phyloP scores from a whole-genome alignment of 2,329 filamentous ascomycete species.

The Helminthosporium solani region DNA sequence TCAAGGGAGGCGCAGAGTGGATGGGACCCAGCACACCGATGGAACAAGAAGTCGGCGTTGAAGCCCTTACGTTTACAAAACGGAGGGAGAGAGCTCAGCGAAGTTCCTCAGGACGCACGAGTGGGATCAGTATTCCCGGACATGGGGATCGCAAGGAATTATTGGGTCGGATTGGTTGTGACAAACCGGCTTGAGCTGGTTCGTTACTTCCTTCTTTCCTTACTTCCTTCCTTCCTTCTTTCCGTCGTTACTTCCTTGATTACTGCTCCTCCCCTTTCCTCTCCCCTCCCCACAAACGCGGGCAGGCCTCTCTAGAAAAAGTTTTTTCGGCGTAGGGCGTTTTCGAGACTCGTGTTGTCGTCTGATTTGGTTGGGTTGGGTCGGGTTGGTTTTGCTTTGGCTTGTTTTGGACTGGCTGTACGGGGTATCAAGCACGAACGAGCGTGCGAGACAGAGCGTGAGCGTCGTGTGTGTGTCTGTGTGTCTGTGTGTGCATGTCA shows the following conservation, averaged over 20 bases:
- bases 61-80: slow-evolving; percentile 64
- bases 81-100: slow-evolving; percentile 44
- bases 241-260: not conserved
- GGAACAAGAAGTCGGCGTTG: slow-evolving; percentile 75
- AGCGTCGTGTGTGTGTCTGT: no score
- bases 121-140: slow-evolving; percentile 63
- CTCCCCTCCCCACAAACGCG: no score
- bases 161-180: slow-evolving; percentile 78
- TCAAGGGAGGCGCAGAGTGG: slow-evolving; percentile 32
- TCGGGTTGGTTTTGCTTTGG: no score
- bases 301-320: no score
- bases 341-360: no score
- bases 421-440: no score
- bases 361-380: no score
- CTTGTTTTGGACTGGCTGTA: no score
- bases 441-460: no score
- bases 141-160: slow-evolving; percentile 79
- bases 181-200: slow-evolving; percentile 57
- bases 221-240: slow-evolving; percentile 1
- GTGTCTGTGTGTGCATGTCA: no score
- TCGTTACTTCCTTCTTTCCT: slow-evolving; percentile 1
- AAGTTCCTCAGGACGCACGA: slow-evolving; percentile 49
- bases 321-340: no score
- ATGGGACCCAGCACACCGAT: slow-evolving; percentile 44
- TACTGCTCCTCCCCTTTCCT: no score